Evolutionary conservation across 2,329 filamentous ascomycete species (phyloP).

Genomic region (Clonostachys solani): DNA sequence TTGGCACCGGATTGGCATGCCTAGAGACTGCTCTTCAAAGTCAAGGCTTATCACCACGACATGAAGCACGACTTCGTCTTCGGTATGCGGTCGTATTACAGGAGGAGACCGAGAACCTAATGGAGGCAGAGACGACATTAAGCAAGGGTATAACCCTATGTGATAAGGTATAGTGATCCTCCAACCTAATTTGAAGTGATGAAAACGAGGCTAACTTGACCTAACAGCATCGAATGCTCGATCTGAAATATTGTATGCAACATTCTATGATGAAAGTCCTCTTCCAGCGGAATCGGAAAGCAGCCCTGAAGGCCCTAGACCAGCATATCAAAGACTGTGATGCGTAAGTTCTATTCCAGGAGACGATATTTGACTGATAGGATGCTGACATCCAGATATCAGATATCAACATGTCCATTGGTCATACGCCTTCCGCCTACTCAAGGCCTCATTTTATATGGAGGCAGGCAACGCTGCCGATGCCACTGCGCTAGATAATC

Average conservation of each 20-base stretch:
- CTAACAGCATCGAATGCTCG: constrained; percentile 34
- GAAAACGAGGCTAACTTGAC: background rate
- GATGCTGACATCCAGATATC: background rate
- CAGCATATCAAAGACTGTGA: constrained; percentile 64
- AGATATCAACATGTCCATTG: constrained; percentile 65
- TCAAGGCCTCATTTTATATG: constrained; percentile 67
- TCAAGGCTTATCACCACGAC: constrained; percentile 54
- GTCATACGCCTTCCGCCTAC: constrained; percentile 73
- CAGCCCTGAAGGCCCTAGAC: constrained; percentile 69
- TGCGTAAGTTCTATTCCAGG: constrained; percentile 37
- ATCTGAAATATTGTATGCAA: constrained; percentile 75
- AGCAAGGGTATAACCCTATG: constrained; percentile 68
- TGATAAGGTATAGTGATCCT: constrained; percentile 45
- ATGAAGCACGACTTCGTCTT: constrained; percentile 65
- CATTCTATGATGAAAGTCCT: constrained; percentile 68
- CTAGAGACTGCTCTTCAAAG: constrained; percentile 66
- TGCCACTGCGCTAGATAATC: constrained; percentile 60
- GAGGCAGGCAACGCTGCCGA: constrained; percentile 59
- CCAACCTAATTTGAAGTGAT: constrained; percentile 1
- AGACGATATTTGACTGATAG: background rate
- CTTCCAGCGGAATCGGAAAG: constrained; percentile 67
- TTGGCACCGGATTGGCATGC: constrained; percentile 69
- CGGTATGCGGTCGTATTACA: constrained; percentile 68
- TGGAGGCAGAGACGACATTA: constrained; percentile 68
- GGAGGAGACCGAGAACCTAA: constrained; percentile 73